Base-by-base conservation (phyloP, 2,329 filamentous ascomycete species). In the Apiospora sp. region DNA sequence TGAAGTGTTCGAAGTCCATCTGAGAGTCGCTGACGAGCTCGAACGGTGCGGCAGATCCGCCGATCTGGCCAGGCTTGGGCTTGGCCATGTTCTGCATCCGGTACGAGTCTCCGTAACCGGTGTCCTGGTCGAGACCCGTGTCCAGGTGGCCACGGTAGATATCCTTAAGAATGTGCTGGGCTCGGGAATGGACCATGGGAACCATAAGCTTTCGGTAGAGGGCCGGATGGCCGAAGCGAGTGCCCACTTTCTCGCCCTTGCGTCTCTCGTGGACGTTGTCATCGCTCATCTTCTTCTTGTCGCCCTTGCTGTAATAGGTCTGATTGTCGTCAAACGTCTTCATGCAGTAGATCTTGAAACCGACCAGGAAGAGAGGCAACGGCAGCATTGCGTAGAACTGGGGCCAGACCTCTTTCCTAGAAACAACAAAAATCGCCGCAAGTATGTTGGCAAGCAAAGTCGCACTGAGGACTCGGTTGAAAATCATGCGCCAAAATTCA, bases 131-230 rank as follows among this genome's bases (percentile, higher is more conserved):
- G 34, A 90, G 86, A 2, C 89, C 88, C 68, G 93, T 90, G 12
- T 87, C 87, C n/a, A 96, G 84, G 7, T 95, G 91, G 22, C 94
- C 95, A 22, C 90, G 90, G 81, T 98, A 97, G 61, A 98, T 87
- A 54, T 93, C 89, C n/a, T 92, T 91, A 13, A 98, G 88, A 48
- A 96, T 87, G 72, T 96, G 94, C 77, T 95, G 93, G 4, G 94
- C 93, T 82, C 93, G 96, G 72, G 93, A 92, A 77, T 96, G 92
- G 3, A 98, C 96, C 94, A 98, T 98, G 4, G 96, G 96, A 0
- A 94, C 97, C 77, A 96, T 95, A n/a, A 98, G 87, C 7, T 93
- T 92, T 82, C 93, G 93, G 85, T 96, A 98, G 22, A 98, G 87
- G 3, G 94, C 95, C 1, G 96, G 96, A 80, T 98, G 94, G 2